These are phyloP conservation scores for Phytophthora boehmeriae DNA, from an alignment of 352 stramenopile species.

Conservation along the genomic window DNA sequence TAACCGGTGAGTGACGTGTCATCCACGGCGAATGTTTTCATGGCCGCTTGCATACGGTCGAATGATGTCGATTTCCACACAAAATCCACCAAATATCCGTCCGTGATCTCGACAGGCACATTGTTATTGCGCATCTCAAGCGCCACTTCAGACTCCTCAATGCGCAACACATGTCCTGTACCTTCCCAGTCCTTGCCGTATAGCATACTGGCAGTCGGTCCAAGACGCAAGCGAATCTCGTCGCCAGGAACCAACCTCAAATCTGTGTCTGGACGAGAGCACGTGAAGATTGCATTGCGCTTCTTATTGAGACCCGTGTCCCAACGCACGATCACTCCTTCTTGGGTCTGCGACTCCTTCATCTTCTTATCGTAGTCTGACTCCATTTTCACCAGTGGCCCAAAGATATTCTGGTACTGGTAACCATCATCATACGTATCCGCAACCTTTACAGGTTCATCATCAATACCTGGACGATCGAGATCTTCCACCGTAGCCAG, in stretches of 20 bases:
- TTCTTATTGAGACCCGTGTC: constrained; percentile 97
- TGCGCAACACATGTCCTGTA: constrained; percentile 92
- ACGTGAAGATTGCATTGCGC: constrained; percentile 96
- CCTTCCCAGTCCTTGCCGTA: constrained; percentile 94
- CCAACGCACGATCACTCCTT: constrained; percentile 93
- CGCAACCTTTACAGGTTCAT: constrained; percentile 86
- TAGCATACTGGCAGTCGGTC: constrained; percentile 78
- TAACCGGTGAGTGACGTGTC: constrained; percentile 98
- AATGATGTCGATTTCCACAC: constrained; percentile 99
- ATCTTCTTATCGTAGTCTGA: constrained; percentile 99
- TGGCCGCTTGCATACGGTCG: constrained; percentile 98
- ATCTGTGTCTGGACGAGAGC: constrained; percentile 89
- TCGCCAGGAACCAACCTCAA: constrained; percentile 95
- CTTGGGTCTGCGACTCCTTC: constrained; percentile 97
- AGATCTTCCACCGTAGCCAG: constrained; percentile 96
- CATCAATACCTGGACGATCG: constrained; percentile 92
- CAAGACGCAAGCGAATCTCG: constrained; percentile 95
- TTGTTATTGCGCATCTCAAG: constrained; percentile 87
- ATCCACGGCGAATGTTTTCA: constrained; percentile 99
- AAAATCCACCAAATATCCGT: constrained; percentile 98
- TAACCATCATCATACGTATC: constrained; percentile 98
- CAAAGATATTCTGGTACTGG: constrained; percentile 99
- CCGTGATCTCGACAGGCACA: constrained; percentile 92
- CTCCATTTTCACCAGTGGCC: constrained; percentile 99
- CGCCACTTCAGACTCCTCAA: constrained; percentile 86